Evolutionary conservation across 2,329 filamentous ascomycete genomes (phyloP).

Genomic region (Sclerotinia sclerotiorum): DNA sequence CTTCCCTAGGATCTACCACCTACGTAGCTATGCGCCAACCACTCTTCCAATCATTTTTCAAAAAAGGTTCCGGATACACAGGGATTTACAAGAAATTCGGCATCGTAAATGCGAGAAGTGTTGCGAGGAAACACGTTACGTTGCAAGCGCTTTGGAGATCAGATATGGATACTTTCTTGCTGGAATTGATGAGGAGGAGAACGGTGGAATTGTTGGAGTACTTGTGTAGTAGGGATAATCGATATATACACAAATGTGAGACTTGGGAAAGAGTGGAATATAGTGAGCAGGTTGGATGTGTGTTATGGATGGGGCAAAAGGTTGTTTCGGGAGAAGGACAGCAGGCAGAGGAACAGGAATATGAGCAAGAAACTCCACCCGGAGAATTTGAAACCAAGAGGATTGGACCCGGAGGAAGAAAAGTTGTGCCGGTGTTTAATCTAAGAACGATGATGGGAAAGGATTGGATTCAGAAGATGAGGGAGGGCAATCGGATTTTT

Average conservation of each 20-base stretch:
- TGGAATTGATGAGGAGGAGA: slow-evolving; percentile 51
- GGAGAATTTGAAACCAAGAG: slow-evolving; percentile 50
- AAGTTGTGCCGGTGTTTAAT: slow-evolving; percentile 53
- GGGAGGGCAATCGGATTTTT: slow-evolving; percentile 39
- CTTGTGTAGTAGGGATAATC: slow-evolving; percentile 40
- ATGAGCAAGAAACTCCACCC: slow-evolving; percentile 32
- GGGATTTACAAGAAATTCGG: background rate
- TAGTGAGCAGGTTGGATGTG: slow-evolving; percentile 38
- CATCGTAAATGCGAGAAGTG: background rate
- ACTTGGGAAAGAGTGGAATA: slow-evolving; percentile 48
- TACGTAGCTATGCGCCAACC: slow-evolving; percentile 25
- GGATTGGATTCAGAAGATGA: slow-evolving; percentile 46
- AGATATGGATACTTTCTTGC: slow-evolving; percentile 57
- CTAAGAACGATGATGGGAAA: slow-evolving; percentile 52
- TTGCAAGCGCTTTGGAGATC: slow-evolving; percentile 45
- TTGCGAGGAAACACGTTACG: slow-evolving; percentile 1
- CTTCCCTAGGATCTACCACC: slow-evolving; percentile 17
- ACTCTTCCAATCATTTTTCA: slow-evolving; percentile 14
- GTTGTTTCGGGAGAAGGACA: background rate
- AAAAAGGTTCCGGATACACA: slow-evolving; percentile 3
- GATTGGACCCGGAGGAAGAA: slow-evolving; percentile 34
- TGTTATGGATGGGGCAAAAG: slow-evolving; percentile 34
- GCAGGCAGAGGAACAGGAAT: slow-evolving; percentile 1
- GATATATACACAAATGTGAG: slow-evolving; percentile 46
- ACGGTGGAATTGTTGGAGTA: slow-evolving; percentile 50